These are phyloP conservation scores for Xeromyces bisporus DNA, from an alignment of 495 filamentous ascomycete genomes.

Conservation along the genomic window DNA sequence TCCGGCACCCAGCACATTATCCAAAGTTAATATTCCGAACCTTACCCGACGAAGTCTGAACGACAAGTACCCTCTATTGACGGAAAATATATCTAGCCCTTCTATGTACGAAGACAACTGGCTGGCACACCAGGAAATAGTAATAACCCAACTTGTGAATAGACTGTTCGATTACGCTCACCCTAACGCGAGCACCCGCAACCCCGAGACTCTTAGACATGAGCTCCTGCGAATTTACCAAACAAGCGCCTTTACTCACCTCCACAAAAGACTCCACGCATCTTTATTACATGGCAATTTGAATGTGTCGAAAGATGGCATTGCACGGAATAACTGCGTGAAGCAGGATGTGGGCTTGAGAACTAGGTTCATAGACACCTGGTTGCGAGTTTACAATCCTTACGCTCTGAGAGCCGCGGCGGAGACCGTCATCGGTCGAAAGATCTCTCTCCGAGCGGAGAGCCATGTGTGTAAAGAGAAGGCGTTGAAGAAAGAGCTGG, in stretches of 20 bases:
- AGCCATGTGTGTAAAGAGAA: conserved; percentile 6
- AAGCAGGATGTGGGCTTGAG: conserved; percentile 43
- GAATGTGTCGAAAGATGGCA: conserved; percentile 34
- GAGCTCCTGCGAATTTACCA: conserved; percentile 40
- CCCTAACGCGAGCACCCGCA: conserved; percentile 3
- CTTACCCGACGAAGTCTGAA: conserved; percentile 8
- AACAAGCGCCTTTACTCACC: conserved; percentile 27
- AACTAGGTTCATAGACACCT: conserved; percentile 38
- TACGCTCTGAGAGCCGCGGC: conserved; percentile 31
- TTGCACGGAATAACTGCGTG: conserved; percentile 28
- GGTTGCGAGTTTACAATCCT: conserved; percentile 40
- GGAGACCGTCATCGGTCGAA: conserved; percentile 45
- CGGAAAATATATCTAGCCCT: conserved; percentile 36
- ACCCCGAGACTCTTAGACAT: conserved; percentile 21
- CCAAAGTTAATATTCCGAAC: conserved; percentile 2
- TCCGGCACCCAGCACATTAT: neutral
- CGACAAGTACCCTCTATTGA: conserved; percentile 34
- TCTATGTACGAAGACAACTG: conserved; percentile 50
- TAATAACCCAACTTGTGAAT: conserved; percentile 45
- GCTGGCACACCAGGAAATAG: conserved; percentile 45
- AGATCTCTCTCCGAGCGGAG: conserved; percentile 15
- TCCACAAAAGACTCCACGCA: conserved; percentile 44
- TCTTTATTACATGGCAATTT: conserved; percentile 48
- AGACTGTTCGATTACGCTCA: conserved; percentile 27
- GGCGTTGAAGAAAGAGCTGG: conserved; percentile 25